Evolutionary conservation across 2,329 filamentous ascomycete species (phyloP).

Genomic region (Anthostomella pinea): DNA sequence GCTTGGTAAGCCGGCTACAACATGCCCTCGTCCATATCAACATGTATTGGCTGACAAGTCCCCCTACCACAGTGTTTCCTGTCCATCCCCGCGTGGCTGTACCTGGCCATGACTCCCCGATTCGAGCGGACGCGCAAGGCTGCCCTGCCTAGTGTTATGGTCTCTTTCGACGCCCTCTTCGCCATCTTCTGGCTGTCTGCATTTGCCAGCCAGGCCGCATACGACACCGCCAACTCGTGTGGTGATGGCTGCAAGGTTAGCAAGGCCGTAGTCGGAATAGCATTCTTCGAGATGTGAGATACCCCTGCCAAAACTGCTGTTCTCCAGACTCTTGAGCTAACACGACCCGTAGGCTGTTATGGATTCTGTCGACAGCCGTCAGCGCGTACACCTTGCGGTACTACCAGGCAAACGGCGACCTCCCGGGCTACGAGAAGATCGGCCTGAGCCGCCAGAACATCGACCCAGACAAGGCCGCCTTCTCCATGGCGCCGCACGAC

Average conservation of each 20-base stretch:
- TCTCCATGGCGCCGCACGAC: slow-evolving; percentile 64
- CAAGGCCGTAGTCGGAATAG: slow-evolving; percentile 61
- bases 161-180: slow-evolving; percentile 55
- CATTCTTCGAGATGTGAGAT: slow-evolving; percentile 60
- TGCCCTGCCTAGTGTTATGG: slow-evolving; percentile 61
- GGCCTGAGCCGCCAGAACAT: slow-evolving; percentile 49
- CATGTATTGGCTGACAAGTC: too few species aligned
- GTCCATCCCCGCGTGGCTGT: slow-evolving; percentile 61
- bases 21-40: too few species aligned
- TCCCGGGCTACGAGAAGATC: slow-evolving; percentile 59
- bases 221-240: slow-evolving; percentile 56
- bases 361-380: slow-evolving; percentile 50
- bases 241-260: slow-evolving; percentile 56
- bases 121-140: slow-evolving; percentile 60
- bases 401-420: slow-evolving; percentile 58
- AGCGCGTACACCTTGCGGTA: slow-evolving; percentile 60
- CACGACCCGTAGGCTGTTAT: slow-evolving; percentile 48
- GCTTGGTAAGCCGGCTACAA: slow-evolving; percentile 48
- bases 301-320: not conserved
- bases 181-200: slow-evolving; percentile 64
- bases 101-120: slow-evolving; percentile 61
- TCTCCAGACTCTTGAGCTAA: slow-evolving; percentile 2
- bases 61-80: slow-evolving; percentile 55
- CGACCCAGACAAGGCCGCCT: slow-evolving; percentile 67
- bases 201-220: slow-evolving; percentile 63